These are phyloP conservation scores for Mrakia blollopis DNA, from an alignment of 768 basidiomycete genomes.

Conservation along the genomic window DNA sequence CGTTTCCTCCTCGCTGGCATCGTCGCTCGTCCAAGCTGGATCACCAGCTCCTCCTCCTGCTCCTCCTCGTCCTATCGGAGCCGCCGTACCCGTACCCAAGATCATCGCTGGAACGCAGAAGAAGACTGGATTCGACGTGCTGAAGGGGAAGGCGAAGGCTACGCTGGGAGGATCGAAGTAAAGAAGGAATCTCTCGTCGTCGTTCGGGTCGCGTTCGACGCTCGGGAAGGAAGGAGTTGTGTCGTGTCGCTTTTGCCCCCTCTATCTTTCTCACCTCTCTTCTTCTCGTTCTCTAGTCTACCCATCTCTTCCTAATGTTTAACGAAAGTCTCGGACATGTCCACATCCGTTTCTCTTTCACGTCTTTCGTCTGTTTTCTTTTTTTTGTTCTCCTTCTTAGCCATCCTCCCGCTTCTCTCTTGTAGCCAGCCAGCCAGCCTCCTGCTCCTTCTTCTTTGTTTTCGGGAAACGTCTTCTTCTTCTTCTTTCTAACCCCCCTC, in stretches of 20 bases:
- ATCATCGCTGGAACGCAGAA: neutral
- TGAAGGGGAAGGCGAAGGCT: conserved; percentile 23
- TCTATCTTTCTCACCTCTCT: neutral
- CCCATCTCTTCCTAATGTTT: conserved; percentile 23
- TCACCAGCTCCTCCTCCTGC: neutral
- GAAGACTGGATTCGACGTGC: conserved; percentile 33
- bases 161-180: neutral
- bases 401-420: neutral
- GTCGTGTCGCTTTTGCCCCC: neutral
- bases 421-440: neutral
- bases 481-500: neutral
- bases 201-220: neutral
- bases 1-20: conserved; percentile 1
- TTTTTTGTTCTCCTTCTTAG: neutral
- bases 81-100: neutral
- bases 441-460: neutral
- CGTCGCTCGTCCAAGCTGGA: neutral
- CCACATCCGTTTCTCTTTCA: neutral
- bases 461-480: neutral
- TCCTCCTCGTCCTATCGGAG: conserved; percentile 5
- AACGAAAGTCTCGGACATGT: neutral
- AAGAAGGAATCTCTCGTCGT: too few relatives aligned
- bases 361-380: conserved; percentile 18
- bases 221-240: neutral
- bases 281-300: conserved; percentile 25